These are phyloP conservation scores for Phoma sp. DNA, from an alignment of 2,329 filamentous ascomycete genomes.

Conservation along the genomic window DNA sequence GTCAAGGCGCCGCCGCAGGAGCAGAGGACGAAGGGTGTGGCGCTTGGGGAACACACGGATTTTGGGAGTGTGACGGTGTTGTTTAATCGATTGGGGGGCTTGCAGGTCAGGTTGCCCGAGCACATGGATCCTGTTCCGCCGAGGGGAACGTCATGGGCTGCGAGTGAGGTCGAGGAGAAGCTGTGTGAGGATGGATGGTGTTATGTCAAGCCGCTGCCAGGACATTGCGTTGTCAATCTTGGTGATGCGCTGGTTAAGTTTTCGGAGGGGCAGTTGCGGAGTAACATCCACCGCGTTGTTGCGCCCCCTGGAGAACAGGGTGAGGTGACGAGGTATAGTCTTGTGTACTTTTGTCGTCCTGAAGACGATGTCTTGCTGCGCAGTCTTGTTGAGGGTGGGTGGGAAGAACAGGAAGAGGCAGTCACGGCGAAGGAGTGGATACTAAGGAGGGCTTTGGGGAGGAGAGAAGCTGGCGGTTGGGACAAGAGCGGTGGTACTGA, in stretches of 20 bases:
- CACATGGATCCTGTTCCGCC: conserved; percentile 21
- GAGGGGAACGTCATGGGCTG: background rate
- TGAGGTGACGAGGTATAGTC: conserved; percentile 51
- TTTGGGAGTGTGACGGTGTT: conserved; percentile 63
- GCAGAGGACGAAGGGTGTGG: conserved; percentile 31
- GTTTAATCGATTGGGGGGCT: conserved; percentile 62
- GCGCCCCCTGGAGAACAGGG: conserved; percentile 56
- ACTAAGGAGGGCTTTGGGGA: conserved; percentile 48
- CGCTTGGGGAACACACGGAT: conserved; percentile 62
- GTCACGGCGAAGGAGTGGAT: conserved; percentile 54
- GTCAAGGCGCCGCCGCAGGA: conserved; percentile 57
- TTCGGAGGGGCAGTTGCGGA: conserved; percentile 50
- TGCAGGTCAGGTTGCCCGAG: conserved; percentile 59
- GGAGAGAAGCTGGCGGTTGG: conserved; percentile 40
- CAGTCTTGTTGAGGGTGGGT: conserved; percentile 37
- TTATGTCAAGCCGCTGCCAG: conserved; percentile 60
- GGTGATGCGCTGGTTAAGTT: conserved; percentile 58
- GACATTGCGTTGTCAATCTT: conserved; percentile 57
- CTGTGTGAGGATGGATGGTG: conserved; percentile 52
- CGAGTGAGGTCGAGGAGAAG: conserved; percentile 11
- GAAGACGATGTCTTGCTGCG: conserved; percentile 41
- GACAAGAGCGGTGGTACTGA: conserved; percentile 46
- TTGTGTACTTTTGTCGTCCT: conserved; percentile 63
- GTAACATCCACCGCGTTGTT: conserved; percentile 58
- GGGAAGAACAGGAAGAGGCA: conserved; percentile 34